Percentiles rank a stretch among this genome's conserved stretches.
These are phyloP conservation scores for Ophiocordyceps camponoti-leonardi DNA, from an alignment of 2,329 filamentous ascomycete species.

Conservation along the genomic window DNA sequence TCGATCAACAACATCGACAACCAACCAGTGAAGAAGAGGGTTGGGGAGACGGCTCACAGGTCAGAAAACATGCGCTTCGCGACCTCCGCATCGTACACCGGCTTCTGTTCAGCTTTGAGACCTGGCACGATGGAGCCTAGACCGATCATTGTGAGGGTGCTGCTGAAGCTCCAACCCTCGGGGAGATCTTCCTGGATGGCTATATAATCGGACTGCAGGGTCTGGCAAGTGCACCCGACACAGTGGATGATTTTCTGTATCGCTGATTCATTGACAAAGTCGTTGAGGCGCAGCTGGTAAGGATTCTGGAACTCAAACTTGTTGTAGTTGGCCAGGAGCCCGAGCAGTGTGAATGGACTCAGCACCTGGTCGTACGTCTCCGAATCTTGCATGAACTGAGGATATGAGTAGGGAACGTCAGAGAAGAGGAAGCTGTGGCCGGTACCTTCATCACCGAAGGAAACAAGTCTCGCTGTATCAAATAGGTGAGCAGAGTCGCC, in stretches of 20 bases:
- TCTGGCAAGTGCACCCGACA: conserved; percentile 54
- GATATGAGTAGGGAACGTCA: conserved; percentile 1
- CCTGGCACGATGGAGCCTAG: conserved; percentile 59
- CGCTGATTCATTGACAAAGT: conserved; percentile 83
- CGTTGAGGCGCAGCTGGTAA: conserved; percentile 77
- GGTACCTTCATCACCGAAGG: conserved; percentile 81
- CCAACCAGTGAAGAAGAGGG: neutral
- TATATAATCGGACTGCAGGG: conserved; percentile 58
- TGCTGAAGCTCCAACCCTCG: conserved; percentile 72
- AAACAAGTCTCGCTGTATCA: conserved; percentile 87
- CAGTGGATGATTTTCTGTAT: conserved; percentile 69
- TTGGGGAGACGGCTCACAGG: conserved; percentile 37
- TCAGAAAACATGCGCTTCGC: conserved; percentile 66
- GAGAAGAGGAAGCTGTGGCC: neutral
- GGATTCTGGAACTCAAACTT: conserved; percentile 98
- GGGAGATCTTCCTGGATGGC: conserved; percentile 79
- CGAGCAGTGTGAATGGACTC: conserved; percentile 66
- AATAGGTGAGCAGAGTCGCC: conserved; percentile 84
- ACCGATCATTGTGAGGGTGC: conserved; percentile 69
- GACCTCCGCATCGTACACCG: conserved; percentile 56
- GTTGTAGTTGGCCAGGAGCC: conserved; percentile 91
- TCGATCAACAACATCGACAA: conserved; percentile 1
- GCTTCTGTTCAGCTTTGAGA: conserved; percentile 39
- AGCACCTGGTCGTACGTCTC: conserved; percentile 46
- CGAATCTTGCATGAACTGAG: conserved; percentile 64